Evolutionary conservation across 2,329 filamentous ascomycete genomes (phyloP).

Genomic region (Zymoseptoria pseudotritici): DNA sequence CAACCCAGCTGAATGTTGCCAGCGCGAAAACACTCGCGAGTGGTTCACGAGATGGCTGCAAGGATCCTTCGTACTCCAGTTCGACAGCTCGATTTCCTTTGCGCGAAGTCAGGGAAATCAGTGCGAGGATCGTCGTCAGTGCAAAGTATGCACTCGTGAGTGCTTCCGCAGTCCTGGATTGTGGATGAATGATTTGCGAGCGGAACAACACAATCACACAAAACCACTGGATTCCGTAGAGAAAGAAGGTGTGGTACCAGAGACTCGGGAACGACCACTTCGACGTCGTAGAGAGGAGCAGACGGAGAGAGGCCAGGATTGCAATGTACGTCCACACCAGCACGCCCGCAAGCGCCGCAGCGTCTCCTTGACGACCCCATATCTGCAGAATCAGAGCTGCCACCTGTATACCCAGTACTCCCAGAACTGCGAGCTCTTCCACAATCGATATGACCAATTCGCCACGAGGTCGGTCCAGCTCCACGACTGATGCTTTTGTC

Average conservation of each 20-base stretch:
- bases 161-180: slow-evolving; percentile 53
- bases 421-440: slow-evolving; percentile 68
- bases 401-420: slow-evolving; percentile 62
- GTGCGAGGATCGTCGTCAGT: slow-evolving; percentile 64
- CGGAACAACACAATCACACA: slow-evolving; percentile 71
- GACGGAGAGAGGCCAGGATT: slow-evolving; percentile 62
- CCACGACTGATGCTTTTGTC: slow-evolving; percentile 49
- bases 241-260: slow-evolving; percentile 85
- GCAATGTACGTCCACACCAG: slow-evolving; percentile 75
- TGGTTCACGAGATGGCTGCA: slow-evolving; percentile 81
- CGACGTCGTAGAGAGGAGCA: slow-evolving; percentile 54
- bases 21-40: slow-evolving; percentile 82
- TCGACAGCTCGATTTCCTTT: slow-evolving; percentile 87
- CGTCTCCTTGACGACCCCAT: slow-evolving; percentile 47
- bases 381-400: slow-evolving; percentile 54
- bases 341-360: slow-evolving; percentile 60
- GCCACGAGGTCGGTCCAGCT: slow-evolving; percentile 67
- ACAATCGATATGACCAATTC: slow-evolving; percentile 63
- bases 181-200: slow-evolving; percentile 72
- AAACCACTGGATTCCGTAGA: slow-evolving; percentile 80
- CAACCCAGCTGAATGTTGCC: slow-evolving; percentile 84
- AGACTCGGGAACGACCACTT: slow-evolving; percentile 62
- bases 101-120: slow-evolving; percentile 71
- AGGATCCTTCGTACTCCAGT: slow-evolving; percentile 79
- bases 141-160: slow-evolving; percentile 68